These are phyloP conservation scores for Yamadazyma scolyti DNA, from an alignment of 805 yeast genomes.

Conservation along the genomic window DNA sequence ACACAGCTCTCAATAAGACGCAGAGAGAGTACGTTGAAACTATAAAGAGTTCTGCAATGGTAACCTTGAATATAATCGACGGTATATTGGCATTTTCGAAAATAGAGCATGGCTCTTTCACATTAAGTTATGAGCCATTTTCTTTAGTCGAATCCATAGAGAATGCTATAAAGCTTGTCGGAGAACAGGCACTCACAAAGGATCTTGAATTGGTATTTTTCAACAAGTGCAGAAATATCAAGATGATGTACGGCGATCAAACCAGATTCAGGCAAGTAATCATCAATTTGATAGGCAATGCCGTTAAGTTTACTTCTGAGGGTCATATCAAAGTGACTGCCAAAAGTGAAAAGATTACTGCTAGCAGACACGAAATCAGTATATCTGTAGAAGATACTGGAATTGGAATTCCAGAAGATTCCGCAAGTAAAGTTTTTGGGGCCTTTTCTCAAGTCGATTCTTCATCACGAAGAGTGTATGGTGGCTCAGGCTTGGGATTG, in stretches of 20 bases:
- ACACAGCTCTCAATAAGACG: conserved; percentile 39
- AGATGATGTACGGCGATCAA: conserved; percentile 43
- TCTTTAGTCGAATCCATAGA: conserved; percentile 43
- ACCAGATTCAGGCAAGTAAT: conserved; percentile 49
- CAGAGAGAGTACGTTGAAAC: conserved; percentile 53
- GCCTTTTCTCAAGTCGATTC: conserved; percentile 58
- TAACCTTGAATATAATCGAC: conserved; percentile 49
- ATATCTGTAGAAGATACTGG: conserved; percentile 49
- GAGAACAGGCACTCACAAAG: conserved; percentile 44
- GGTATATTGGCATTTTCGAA: conserved; percentile 54
- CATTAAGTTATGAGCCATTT: conserved; percentile 41
- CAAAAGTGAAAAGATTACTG: conserved; percentile 21
- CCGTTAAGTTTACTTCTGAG: conserved; percentile 45
- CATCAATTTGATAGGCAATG: conserved; percentile 51
- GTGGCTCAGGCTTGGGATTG: conserved; percentile 51
- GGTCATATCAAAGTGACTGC: conserved; percentile 42
- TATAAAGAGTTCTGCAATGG: conserved; percentile 47
- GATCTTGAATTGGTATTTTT: conserved; percentile 43
- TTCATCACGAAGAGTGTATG: conserved; percentile 46
- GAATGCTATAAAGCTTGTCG: conserved; percentile 45
- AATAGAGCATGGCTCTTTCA: conserved; percentile 52
- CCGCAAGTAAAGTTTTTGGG: conserved; percentile 44
- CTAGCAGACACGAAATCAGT: conserved; percentile 33
- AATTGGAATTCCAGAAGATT: conserved; percentile 47
- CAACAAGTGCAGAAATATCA: conserved; percentile 37